A percentile compares a stretch with the other conserved stretches of the same genome.
Evolutionary conservation across 2,329 filamentous ascomycete genomes (phyloP).

Genomic region (Coccinonectria pachysandricola): DNA sequence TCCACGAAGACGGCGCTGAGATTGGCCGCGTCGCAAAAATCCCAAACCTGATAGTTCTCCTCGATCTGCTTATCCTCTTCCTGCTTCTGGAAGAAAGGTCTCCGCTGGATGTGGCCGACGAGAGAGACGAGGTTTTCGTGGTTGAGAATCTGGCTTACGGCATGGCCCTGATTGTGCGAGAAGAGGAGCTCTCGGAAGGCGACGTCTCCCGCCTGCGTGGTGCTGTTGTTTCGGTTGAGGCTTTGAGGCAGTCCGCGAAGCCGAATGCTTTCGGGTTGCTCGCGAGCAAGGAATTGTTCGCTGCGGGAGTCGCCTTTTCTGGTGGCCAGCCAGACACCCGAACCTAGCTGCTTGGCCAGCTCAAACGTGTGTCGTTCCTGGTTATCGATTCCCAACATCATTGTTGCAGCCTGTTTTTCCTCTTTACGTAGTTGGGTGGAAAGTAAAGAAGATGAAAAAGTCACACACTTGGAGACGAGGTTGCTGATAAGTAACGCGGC

Average conservation of each 20-base stretch:
- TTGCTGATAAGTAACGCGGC: too few relatives aligned
- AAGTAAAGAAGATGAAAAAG: too few relatives aligned
- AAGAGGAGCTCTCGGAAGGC: slow-evolving; percentile 13
- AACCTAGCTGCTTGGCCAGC: slow-evolving; percentile 19
- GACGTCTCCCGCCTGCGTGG: slow-evolving; percentile 7
- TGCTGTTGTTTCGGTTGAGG: too few relatives aligned
- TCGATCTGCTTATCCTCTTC: slow-evolving; percentile 10
- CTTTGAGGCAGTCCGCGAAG: too few relatives aligned
- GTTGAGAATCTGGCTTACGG: slow-evolving; percentile 30
- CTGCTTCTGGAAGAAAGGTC: slow-evolving; percentile 7
- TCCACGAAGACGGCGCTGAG: slow-evolving; percentile 32
- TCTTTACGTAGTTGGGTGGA: too few relatives aligned
- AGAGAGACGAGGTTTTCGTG: slow-evolving; percentile 40
- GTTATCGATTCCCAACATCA: too few relatives aligned
- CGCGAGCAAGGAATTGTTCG: slow-evolving; percentile 24
- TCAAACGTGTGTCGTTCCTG: slow-evolving; percentile 13
- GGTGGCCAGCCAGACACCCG: slow-evolving; percentile 23
- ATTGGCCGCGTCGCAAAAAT: slow-evolving; percentile 42
- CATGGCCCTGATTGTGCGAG: slow-evolving; percentile 17
- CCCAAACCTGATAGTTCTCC: slow-evolving; percentile 33
- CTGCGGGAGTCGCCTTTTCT: slow-evolving; percentile 18
- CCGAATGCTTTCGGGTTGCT: too few relatives aligned
- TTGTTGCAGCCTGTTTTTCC: too few relatives aligned
- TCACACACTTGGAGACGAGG: too few relatives aligned
- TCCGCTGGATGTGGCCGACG: slow-evolving; percentile 24